phyloP scores from a whole-genome alignment of 352 stramenopile genomes.

The Globisporangium nunn region DNA sequence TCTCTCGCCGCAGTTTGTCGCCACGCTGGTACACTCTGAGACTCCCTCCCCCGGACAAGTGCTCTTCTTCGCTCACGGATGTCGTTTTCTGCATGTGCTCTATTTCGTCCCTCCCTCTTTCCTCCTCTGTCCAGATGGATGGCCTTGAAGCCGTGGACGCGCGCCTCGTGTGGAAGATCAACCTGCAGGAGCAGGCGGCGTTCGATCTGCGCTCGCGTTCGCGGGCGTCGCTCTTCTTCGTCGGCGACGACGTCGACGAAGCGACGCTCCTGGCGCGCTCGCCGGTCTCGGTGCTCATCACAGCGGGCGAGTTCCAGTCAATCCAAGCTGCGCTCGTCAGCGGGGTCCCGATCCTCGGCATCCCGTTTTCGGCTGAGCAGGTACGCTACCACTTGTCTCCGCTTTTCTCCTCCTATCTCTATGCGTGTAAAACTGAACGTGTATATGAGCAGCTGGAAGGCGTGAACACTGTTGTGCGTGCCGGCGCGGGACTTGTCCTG shows the following conservation, averaged over 20 bases:
- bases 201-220: conserved; percentile 45
- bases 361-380: conserved; percentile 74
- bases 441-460: conserved; percentile 36
- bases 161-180: conserved; percentile 54
- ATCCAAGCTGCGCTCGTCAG: conserved; percentile 56
- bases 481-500: conserved; percentile 39
- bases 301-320: conserved; percentile 41
- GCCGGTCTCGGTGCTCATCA: conserved; percentile 47
- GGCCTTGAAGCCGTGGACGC: conserved; percentile 43
- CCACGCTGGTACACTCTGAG: conserved; percentile 29
- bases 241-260: conserved; percentile 37
- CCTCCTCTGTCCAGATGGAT: conserved; percentile 26
- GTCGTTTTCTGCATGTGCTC: not conserved
- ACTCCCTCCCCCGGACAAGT: not conserved
- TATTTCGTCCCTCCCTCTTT: not conserved
- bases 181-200: conserved; percentile 42
- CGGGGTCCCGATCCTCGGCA: conserved; percentile 53
- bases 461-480: conserved; percentile 49
- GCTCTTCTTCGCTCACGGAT: conserved; percentile 5
- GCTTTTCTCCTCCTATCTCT: no score
- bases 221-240: conserved; percentile 45
- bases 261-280: conserved; percentile 28
- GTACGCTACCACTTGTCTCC: conserved; percentile 10
- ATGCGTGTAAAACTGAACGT: not conserved
- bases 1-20: conserved; percentile 48